Evolutionary conservation across 768 basidiomycete genomes (phyloP).

Genomic region (Termitomyces sp.): DNA sequence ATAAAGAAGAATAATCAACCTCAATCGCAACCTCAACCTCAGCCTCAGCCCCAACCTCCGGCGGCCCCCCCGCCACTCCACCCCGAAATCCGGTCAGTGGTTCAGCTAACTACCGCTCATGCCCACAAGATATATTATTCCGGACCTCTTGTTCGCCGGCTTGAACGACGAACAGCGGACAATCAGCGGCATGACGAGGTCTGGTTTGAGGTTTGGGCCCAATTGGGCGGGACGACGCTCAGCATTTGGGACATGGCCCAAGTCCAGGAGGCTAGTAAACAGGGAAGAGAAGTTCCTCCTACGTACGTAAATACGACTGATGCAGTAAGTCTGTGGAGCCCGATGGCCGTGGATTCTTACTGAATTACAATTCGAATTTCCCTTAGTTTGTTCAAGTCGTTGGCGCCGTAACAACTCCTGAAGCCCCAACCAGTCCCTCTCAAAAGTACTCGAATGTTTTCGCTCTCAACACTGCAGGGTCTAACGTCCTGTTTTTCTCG

Average conservation of each 20-base stretch:
- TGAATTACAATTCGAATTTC: conserved; percentile 2
- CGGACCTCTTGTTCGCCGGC: conserved; percentile 71
- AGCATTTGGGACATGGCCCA: conserved; percentile 91
- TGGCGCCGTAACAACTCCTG: conserved; percentile 67
- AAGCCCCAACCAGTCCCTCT: conserved; percentile 42
- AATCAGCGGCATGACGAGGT: conserved; percentile 66
- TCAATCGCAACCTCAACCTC: conserved; percentile 15
- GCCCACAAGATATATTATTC: conserved; percentile 87
- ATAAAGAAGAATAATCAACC: neutral
- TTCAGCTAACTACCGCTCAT: conserved; percentile 70
- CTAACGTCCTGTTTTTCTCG: conserved; percentile 85
- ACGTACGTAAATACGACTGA: conserved; percentile 86
- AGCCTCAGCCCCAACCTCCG: conserved; percentile 16
- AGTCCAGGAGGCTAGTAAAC: conserved; percentile 78
- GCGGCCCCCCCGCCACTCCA: conserved; percentile 50
- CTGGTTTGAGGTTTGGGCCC: conserved; percentile 87
- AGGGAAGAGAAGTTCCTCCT: conserved; percentile 81
- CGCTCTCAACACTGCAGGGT: conserved; percentile 91
- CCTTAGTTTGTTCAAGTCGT: conserved; percentile 74
- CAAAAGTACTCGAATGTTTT: conserved; percentile 75
- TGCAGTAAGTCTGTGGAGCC: conserved; percentile 54
- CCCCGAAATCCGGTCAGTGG: conserved; percentile 79
- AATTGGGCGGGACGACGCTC: conserved; percentile 84
- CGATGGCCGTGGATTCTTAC: neutral
- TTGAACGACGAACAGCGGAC: conserved; percentile 77